These are phyloP conservation scores for Candolleomyces eurysporus DNA, from an alignment of 768 basidiomycete species.

Conservation along the genomic window DNA sequence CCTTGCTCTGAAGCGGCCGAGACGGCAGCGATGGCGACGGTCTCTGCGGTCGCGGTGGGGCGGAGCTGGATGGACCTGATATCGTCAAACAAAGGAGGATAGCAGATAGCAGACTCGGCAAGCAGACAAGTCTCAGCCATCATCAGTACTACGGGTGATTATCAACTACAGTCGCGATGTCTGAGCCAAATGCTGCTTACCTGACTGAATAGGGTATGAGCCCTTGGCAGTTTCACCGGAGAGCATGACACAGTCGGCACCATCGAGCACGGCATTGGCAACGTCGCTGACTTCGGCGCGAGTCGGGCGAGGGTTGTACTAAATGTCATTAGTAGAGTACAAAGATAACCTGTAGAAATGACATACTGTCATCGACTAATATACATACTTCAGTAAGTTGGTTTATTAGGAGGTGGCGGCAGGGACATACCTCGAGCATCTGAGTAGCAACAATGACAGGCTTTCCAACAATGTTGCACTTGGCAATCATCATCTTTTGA, in stretches of 20 bases:
- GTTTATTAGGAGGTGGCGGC: neutral
- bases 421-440: constrained; percentile 83
- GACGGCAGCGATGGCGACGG: constrained; percentile 93
- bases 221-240: constrained; percentile 99
- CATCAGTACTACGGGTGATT: constrained; percentile 71
- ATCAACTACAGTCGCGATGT: neutral
- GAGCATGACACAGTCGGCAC: constrained; percentile 99
- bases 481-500: constrained; percentile 99
- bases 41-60: constrained; percentile 94
- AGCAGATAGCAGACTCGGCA: constrained; percentile 94
- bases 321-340: constrained; percentile 5
- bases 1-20: constrained; percentile 94
- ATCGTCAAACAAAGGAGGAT: constrained; percentile 92
- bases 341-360: neutral
- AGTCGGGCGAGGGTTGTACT: constrained; percentile 98
- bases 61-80: constrained; percentile 74
- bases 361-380: constrained; percentile 85
- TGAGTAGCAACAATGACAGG: constrained; percentile 98
- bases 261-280: constrained; percentile 98
- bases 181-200: constrained; percentile 37
- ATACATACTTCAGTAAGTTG: constrained; percentile 12
- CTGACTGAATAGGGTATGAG: constrained; percentile 91
- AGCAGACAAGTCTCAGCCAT: constrained; percentile 99
- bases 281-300: constrained; percentile 99
- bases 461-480: constrained; percentile 97